Conservation (phyloP, 352 stramenopile genomes). For the Globisporangium uncinulatum region DNA sequence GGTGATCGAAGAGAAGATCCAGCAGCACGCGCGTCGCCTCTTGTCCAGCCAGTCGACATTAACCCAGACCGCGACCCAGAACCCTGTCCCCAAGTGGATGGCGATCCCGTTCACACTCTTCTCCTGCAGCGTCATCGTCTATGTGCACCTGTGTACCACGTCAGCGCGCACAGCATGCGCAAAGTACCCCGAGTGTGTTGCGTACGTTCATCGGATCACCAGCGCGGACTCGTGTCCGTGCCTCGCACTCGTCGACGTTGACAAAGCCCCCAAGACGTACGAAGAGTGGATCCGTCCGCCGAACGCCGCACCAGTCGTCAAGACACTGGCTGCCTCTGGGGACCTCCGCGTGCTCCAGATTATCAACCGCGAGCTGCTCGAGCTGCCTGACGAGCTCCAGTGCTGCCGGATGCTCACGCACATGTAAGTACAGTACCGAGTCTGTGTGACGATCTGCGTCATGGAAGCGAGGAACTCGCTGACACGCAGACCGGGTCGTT, state of each 20-base stretch:
- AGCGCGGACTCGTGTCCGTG: constrained; percentile 19
- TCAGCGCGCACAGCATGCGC: constrained; percentile 10
- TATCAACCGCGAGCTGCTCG: constrained; percentile 20
- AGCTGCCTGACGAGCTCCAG: constrained; percentile 20
- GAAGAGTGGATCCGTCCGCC: constrained; percentile 24
- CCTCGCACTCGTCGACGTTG: constrained; percentile 24
- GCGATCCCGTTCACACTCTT: constrained; percentile 12
- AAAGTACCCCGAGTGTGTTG: constrained; percentile 17
- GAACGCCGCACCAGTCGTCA: constrained; percentile 19
- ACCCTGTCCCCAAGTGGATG: constrained; percentile 4
- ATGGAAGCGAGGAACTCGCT: no score
- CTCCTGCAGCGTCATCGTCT: constrained; percentile 4
- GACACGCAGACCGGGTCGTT: no score
- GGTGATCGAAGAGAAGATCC: constrained; percentile 16
- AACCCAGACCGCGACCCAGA: not conserved
- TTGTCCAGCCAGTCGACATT: not conserved
- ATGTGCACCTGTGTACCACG: constrained; percentile 8
- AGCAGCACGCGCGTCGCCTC: no score
- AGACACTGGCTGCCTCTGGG: constrained; percentile 16
- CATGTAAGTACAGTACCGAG: no score
- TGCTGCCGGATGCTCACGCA: constrained; percentile 23
- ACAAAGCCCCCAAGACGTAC: constrained; percentile 24
- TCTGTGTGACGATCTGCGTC: no score
- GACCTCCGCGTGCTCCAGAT: constrained; percentile 28
- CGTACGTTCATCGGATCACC: constrained; percentile 16